Base-by-base conservation (phyloP, 2,329 filamentous ascomycete species). In the Fusarium annulatum region DNA sequence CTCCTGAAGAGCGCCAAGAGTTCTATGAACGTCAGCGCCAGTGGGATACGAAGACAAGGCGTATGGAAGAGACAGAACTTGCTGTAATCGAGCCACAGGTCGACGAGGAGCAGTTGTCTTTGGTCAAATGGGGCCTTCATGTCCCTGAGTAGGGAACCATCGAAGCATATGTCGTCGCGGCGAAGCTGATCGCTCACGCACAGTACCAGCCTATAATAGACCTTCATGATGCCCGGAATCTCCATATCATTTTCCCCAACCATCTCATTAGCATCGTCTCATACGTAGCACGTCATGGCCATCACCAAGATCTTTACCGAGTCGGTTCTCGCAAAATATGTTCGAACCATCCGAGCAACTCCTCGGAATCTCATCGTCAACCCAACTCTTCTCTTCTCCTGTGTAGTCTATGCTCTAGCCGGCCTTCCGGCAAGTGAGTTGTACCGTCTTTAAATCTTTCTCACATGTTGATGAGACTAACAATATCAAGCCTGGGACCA, bases 131-230 rank as follows among this genome's bases (percentile, higher is more conserved):
- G 70, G 70, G 41, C 3, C 39, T 72, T 11, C 41, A 33, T 10
- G 72, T 69, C n/a, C 57, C 69, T 5, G 56, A 43, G 9, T 64
- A 72, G 46, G 70, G 70, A 7, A 61, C 64, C 1, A 36, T 72
- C 11, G 70, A 72, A 45, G 70, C 70, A 9, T 23, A 72, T 9
- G 36, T 48, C 12, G 59, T 57, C 21, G 69, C 70, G 12, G 26
- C 4, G 11, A 46, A 46, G 26, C 26, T 46, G 1, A 46, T 46
- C 11, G 43, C 26, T 21, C 43, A 21, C 26, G 43, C 43, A 8
- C 43, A n/a, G n/a, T n/a, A n/a, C n/a, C n/a, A n/a, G n/a, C n/a
- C n/a, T n/a, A n/a, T 46, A 46, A 46, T 46, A 46, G 11, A 14
- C 3, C 9, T 46, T 14, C 7, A 46, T 9, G 18, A 4, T 46